Conservation (phyloP, 192 early-diverging fungal species). For the Obelidium mucronatum region DNA sequence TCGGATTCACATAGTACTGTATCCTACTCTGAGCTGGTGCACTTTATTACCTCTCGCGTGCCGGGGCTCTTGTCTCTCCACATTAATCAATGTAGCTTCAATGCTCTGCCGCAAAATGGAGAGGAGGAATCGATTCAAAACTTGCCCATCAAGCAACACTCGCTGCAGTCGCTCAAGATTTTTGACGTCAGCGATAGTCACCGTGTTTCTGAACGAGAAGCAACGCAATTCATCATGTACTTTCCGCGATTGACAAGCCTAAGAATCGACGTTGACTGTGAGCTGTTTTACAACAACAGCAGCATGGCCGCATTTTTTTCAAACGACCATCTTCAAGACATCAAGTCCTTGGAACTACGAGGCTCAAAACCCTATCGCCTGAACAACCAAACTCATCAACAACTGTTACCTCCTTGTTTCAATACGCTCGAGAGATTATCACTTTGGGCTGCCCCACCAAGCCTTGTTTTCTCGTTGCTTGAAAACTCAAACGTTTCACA, state of each 20-base stretch:
- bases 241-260: not conserved
- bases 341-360: not conserved
- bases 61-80: not conserved
- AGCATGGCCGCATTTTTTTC: not conserved
- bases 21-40: not conserved
- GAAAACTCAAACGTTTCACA: not conserved
- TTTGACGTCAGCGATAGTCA: not conserved
- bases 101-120: not conserved
- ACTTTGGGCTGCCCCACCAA: conserved; percentile 2
- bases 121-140: not conserved
- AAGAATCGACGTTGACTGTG: not conserved
- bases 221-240: not conserved
- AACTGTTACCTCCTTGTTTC: not conserved
- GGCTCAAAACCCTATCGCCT: not conserved
- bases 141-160: not conserved
- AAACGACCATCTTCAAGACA: not conserved
- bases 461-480: not conserved
- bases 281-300: conserved; percentile 4
- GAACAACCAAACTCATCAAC: not conserved
- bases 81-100: not conserved
- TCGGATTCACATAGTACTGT: not conserved
- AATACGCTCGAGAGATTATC: not conserved
- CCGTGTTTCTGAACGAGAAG: not conserved
- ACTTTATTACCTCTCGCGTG: not conserved
- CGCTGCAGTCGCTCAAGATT: not conserved